These are phyloP conservation scores for Penicillium fuscoglaucum DNA, from an alignment of 2,329 filamentous ascomycete genomes.

Conservation along the genomic window DNA sequence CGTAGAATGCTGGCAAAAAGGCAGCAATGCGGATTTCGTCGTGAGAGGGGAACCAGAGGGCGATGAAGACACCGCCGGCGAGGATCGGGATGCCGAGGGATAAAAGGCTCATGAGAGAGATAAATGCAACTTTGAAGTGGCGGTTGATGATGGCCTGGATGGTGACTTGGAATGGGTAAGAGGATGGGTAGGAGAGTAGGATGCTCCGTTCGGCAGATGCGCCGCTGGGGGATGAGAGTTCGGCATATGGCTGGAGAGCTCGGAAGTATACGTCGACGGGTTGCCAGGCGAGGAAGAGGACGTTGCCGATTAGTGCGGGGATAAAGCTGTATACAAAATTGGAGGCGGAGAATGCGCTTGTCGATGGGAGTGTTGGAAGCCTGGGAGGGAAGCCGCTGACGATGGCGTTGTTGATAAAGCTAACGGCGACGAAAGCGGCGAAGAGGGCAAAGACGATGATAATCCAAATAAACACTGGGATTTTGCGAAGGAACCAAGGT, in stretches of 20 bases:
- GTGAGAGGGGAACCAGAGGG: slow-evolving; percentile 54
- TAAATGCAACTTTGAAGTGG: slow-evolving; percentile 59
- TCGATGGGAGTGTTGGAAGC: slow-evolving; percentile 61
- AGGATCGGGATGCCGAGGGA: slow-evolving; percentile 58
- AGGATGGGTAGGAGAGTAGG: slow-evolving; percentile 58
- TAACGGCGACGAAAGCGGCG: slow-evolving; percentile 71
- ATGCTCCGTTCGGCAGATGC: slow-evolving; percentile 57
- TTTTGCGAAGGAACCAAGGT: slow-evolving; percentile 72
- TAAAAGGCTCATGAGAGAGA: slow-evolving; percentile 56
- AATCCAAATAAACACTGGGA: slow-evolving; percentile 65
- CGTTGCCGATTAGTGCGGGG: slow-evolving; percentile 57
- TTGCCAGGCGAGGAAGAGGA: slow-evolving; percentile 61
- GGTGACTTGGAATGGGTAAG: slow-evolving; percentile 55
- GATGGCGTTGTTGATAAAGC: slow-evolving; percentile 70
- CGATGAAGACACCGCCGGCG: slow-evolving; percentile 63
- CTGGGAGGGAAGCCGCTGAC: slow-evolving; percentile 69
- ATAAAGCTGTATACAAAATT: slow-evolving; percentile 81
- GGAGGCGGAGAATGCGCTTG: slow-evolving; percentile 73
- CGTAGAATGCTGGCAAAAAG: slow-evolving; percentile 70
- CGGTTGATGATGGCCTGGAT: slow-evolving; percentile 54
- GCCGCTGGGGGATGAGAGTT: slow-evolving; percentile 54
- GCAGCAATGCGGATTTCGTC: slow-evolving; percentile 63
- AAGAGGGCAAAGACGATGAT: slow-evolving; percentile 62
- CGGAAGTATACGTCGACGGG: slow-evolving; percentile 62
- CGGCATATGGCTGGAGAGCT: slow-evolving; percentile 58